A percentile compares a stretch with the other conserved stretches of the same genome.
These are phyloP conservation scores for Kwoniella shandongensis DNA, from an alignment of 768 basidiomycete species.

Conservation along the genomic window DNA sequence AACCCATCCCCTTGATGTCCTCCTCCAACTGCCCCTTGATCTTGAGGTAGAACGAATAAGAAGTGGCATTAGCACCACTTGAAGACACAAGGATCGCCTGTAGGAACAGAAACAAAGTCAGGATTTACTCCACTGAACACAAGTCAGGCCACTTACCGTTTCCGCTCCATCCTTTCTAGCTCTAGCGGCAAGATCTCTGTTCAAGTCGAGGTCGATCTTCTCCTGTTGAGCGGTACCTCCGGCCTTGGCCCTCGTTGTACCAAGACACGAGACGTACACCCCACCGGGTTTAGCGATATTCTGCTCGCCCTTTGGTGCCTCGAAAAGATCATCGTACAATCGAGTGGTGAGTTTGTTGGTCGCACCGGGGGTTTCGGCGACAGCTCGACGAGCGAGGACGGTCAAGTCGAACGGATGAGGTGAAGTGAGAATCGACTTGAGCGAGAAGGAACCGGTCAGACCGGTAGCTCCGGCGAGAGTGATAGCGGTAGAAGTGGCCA, in stretches of 20 bases:
- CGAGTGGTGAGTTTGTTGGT: slow-evolving; percentile 25
- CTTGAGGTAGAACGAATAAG: slow-evolving; percentile 29
- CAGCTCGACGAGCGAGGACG: slow-evolving; percentile 40
- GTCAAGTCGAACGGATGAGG: slow-evolving; percentile 37
- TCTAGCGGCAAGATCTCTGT: slow-evolving; percentile 42
- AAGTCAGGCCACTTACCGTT: slow-evolving; percentile 32
- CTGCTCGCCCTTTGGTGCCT: slow-evolving; percentile 5
- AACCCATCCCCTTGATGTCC: slow-evolving; percentile 36
- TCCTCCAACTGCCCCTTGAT: slow-evolving; percentile 52
- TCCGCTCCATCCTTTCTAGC: slow-evolving; percentile 46
- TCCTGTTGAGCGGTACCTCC: slow-evolving; percentile 41
- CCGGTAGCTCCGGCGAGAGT: slow-evolving; percentile 50
- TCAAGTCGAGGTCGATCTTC: slow-evolving; percentile 46
- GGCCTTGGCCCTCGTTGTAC: slow-evolving; percentile 44
- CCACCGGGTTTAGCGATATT: slow-evolving; percentile 19
- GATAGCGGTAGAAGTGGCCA: slow-evolving; percentile 21
- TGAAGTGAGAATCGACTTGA: slow-evolving; percentile 31
- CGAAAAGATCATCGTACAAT: slow-evolving; percentile 25
- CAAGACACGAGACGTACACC: slow-evolving; percentile 42
- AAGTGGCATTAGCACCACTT: slow-evolving; percentile 24
- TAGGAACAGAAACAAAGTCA: background rate
- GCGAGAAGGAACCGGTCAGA: slow-evolving; percentile 43
- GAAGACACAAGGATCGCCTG: slow-evolving; percentile 50
- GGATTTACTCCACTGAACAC: background rate
- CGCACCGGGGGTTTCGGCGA: slow-evolving; percentile 13